Conservation (phyloP, 192 early-diverging fungal genomes). For the Coemansia guatemalensis region DNA sequence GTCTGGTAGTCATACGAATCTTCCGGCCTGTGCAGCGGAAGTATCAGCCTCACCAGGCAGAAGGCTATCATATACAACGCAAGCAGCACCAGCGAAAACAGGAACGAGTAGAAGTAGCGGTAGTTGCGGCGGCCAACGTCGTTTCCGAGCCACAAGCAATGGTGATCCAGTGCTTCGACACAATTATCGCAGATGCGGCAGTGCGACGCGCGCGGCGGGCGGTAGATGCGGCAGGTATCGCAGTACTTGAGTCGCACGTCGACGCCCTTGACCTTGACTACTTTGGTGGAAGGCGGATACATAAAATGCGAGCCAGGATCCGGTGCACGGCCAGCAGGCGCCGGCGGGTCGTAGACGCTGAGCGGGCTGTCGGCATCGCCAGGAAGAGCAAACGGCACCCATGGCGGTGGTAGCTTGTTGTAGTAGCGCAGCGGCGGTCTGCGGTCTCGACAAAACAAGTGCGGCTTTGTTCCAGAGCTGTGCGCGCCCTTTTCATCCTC, state of each 20-base stretch:
- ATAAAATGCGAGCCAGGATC: conserved; percentile 22
- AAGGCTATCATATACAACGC: conserved; percentile 62
- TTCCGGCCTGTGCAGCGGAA: conserved; percentile 28
- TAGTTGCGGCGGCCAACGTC: conserved; percentile 87
- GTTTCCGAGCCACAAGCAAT: conserved; percentile 94
- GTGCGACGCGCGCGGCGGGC: conserved; percentile 85
- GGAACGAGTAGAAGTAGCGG: conserved; percentile 79
- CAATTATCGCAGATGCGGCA: conserved; percentile 90
- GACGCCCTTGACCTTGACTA: conserved; percentile 62
- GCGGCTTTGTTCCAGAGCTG: no score
- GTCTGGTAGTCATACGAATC: conserved; percentile 15
- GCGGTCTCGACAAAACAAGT: background rate
- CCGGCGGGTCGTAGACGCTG: conserved; percentile 46
- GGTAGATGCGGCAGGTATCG: conserved; percentile 84
- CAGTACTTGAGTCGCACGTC: conserved; percentile 82
- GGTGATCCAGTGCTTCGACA: conserved; percentile 84
- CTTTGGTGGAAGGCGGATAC: conserved; percentile 53
- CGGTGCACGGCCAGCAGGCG: conserved; percentile 21
- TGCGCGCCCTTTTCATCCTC: background rate
- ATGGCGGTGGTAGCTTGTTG: conserved; percentile 52
- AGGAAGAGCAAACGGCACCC: conserved; percentile 40
- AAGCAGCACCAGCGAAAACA: conserved; percentile 61
- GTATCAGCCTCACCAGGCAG: conserved; percentile 60
- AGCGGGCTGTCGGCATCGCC: conserved; percentile 25
- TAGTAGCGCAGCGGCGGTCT: conserved; percentile 53